A percentile compares a stretch with the other conserved stretches of the same genome.
Conservation (phyloP, 805 yeast genomes). For the Barnettozyma wickerhamii region DNA sequence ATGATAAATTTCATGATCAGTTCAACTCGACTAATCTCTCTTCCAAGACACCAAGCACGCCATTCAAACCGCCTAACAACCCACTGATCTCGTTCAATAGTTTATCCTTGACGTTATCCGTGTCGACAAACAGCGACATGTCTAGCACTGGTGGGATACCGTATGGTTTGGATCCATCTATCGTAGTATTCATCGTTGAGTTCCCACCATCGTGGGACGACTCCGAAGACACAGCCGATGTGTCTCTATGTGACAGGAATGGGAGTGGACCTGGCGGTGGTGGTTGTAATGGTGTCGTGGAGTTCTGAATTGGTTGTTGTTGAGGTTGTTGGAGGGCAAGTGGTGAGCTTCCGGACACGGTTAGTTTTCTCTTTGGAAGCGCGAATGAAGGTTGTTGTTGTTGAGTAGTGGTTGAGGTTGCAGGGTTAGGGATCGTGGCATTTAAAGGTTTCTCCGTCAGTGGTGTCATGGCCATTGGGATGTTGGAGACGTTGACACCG, state of each 20-base stretch:
- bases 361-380: constrained; percentile 7
- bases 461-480: constrained; percentile 76
- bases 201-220: constrained; percentile 12
- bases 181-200: constrained; percentile 1
- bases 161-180: neutral
- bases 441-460: constrained; percentile 51
- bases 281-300: constrained; percentile 5
- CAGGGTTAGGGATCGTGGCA: constrained; percentile 3
- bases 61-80: constrained; percentile 18
- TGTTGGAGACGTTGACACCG: constrained; percentile 51
- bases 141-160: constrained; percentile 15
- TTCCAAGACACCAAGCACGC: constrained; percentile 27
- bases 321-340: constrained; percentile 3
- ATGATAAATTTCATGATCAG: too few species aligned
- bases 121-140: constrained; percentile 20
- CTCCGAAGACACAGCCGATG: constrained; percentile 10
- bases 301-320: constrained; percentile 2
- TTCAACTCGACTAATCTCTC: constrained; percentile 21
- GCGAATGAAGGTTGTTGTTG: constrained; percentile 2
- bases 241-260: constrained; percentile 4
- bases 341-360: constrained; percentile 9
- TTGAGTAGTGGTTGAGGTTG: constrained; percentile 1
- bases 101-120: constrained; percentile 19
- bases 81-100: constrained; percentile 25
- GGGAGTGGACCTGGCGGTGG: constrained; percentile 7